These are phyloP conservation scores for Scedosporium minutisporum DNA, from an alignment of 2,329 filamentous ascomycete genomes.

Conservation along the genomic window DNA sequence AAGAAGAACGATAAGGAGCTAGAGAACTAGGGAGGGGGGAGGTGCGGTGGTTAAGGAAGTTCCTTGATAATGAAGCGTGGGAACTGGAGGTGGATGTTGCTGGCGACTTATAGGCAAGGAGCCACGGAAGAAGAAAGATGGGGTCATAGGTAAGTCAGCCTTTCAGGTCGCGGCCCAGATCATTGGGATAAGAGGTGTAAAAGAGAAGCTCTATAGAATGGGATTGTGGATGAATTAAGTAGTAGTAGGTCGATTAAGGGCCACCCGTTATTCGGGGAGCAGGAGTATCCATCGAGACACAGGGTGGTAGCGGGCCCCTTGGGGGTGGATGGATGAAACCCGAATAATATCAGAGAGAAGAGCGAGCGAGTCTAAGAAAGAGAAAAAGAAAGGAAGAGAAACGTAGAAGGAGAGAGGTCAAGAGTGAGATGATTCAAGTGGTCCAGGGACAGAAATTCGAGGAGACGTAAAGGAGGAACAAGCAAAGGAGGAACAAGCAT, in stretches of 20 bases:
- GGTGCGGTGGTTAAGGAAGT: neutral
- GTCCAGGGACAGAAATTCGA: no score
- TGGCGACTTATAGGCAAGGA: neutral
- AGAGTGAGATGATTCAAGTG: no score
- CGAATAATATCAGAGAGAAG: neutral
- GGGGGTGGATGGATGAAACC: neutral
- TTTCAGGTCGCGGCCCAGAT: constrained; percentile 2
- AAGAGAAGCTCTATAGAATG: constrained; percentile 3
- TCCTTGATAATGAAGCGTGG: neutral
- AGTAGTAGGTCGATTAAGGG: neutral
- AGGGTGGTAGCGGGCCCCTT: neutral
- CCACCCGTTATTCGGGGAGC: neutral
- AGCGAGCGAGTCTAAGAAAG: neutral
- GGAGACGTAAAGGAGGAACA: no score
- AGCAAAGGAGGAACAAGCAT: no score
- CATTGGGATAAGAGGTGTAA: neutral
- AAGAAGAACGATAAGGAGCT: neutral
- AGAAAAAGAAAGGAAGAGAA: neutral
- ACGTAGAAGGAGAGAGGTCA: neutral
- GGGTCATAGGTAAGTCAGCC: constrained; percentile 1
- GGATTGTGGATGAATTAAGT: neutral
- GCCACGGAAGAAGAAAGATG: neutral
- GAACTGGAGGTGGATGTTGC: constrained; percentile 3
- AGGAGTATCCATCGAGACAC: neutral
- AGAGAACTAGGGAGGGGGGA: neutral